Percentiles rank a stretch among this genome's conserved stretches.
phyloP scores from a whole-genome alignment of 106 monocot species.

The Agapanthus africanus region DNA sequence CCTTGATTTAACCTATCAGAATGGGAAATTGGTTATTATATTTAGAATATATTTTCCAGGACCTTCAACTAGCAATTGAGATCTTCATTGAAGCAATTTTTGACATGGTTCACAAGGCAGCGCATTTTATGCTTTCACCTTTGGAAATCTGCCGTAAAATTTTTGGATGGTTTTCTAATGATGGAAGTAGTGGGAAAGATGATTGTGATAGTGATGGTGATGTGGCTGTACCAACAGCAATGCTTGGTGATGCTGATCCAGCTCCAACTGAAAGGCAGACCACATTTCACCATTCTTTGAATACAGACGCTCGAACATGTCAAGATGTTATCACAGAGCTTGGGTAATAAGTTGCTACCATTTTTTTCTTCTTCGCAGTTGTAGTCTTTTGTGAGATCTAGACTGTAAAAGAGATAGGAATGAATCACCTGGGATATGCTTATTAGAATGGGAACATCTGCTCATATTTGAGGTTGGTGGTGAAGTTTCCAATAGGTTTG shows the following conservation, averaged over 20 bases:
- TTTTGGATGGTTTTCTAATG: constrained; percentile 38
- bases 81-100: constrained; percentile 87
- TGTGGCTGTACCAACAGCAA: constrained; percentile 48
- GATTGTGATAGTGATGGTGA: constrained; percentile 18
- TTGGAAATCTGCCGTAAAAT: constrained; percentile 44
- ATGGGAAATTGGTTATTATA: constrained; percentile 9
- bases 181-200: constrained; percentile 1
- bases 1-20: background rate
- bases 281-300: constrained; percentile 62
- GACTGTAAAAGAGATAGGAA: background rate
- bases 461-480: background rate
- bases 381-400: background rate
- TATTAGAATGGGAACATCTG: background rate
- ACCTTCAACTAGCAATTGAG: constrained; percentile 91
- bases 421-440: background rate
- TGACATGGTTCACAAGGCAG: constrained; percentile 71
- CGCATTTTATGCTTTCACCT: constrained; percentile 80
- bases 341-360: constrained; percentile 44
- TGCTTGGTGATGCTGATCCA: constrained; percentile 64
- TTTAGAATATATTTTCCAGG: constrained; percentile 34
- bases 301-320: constrained; percentile 94
- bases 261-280: constrained; percentile 49
- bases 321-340: constrained; percentile 93
- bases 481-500: background rate
- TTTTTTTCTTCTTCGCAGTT: background rate